Conservation (phyloP, 106 monocot genomes). For the Allium fistulosum region DNA sequence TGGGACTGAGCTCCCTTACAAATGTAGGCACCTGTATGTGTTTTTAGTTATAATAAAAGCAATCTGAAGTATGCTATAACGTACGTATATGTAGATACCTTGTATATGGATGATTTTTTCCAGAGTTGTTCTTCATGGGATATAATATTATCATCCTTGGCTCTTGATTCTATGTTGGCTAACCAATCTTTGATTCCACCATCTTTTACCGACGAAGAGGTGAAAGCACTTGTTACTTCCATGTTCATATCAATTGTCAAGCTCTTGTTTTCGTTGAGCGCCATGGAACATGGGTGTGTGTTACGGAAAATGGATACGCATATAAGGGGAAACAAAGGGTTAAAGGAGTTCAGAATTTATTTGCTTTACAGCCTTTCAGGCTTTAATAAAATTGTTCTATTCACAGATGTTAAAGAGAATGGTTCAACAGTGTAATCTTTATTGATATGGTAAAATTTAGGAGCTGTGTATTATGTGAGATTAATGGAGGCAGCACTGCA, state of each 20-base stretch:
- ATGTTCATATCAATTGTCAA: no score
- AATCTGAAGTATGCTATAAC: no score
- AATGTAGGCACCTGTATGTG: constrained; percentile 1
- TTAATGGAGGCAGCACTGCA: no score
- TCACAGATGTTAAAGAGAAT: background rate
- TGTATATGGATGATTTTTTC: constrained; percentile 4
- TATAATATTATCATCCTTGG: background rate
- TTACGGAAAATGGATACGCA: background rate
- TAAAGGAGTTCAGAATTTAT: background rate
- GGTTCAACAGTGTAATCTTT: background rate
- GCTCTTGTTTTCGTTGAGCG: background rate
- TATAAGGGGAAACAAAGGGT: background rate
- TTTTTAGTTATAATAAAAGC: no score
- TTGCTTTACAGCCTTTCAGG: constrained; percentile 1
- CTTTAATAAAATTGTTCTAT: background rate
- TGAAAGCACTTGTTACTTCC: no score
- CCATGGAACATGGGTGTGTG: background rate
- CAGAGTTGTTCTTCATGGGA: background rate
- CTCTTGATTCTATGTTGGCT: background rate
- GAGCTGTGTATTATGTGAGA: no score
- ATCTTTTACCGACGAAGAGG: background rate
- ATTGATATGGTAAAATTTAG: background rate
- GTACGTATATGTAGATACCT: no score
- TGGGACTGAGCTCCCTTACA: constrained; percentile 5
- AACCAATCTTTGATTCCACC: background rate